Conservation (phyloP, 2,329 filamentous ascomycete species). For the Albifimbria verrucaria region DNA sequence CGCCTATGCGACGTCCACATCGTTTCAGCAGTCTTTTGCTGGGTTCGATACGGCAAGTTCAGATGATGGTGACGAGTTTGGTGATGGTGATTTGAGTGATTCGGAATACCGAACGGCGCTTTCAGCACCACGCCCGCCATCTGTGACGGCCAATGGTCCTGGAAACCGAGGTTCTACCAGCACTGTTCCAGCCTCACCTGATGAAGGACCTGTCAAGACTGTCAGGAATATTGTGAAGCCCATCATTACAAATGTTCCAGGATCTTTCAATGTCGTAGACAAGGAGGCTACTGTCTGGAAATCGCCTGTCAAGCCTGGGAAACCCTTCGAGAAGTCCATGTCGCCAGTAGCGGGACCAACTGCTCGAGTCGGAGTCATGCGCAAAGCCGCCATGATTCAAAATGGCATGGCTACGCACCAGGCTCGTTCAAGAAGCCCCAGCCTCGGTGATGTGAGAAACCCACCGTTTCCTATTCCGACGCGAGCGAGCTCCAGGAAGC, state of each 20-base stretch:
- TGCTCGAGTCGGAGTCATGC: constrained; percentile 60
- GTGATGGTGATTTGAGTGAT: constrained; percentile 60
- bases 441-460: constrained; percentile 53
- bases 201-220: constrained; percentile 31
- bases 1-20: constrained; percentile 65
- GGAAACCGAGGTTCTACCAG: constrained; percentile 41
- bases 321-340: constrained; percentile 33
- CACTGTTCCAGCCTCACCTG: constrained; percentile 38
- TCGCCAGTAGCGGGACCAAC: constrained; percentile 28
- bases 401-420: constrained; percentile 71
- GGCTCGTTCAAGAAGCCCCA: constrained; percentile 62
- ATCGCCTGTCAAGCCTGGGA: constrained; percentile 26
- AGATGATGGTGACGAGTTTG: constrained; percentile 62
- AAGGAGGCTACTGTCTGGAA: constrained; percentile 20
- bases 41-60: constrained; percentile 74
- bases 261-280: constrained; percentile 37
- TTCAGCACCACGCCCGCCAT: constrained; percentile 57
- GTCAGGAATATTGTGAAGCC: constrained; percentile 28
- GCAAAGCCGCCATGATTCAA: constrained; percentile 76
- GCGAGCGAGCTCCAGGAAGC: constrained; percentile 79
- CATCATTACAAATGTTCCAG: constrained; percentile 41
- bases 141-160: constrained; percentile 29
- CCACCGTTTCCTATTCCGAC: constrained; percentile 93
- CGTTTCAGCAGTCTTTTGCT: constrained; percentile 81
- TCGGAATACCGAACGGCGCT: constrained; percentile 65